These are phyloP conservation scores for Chrysoporthe puriensis DNA, from an alignment of 2,329 filamentous ascomycete genomes.

Conservation along the genomic window DNA sequence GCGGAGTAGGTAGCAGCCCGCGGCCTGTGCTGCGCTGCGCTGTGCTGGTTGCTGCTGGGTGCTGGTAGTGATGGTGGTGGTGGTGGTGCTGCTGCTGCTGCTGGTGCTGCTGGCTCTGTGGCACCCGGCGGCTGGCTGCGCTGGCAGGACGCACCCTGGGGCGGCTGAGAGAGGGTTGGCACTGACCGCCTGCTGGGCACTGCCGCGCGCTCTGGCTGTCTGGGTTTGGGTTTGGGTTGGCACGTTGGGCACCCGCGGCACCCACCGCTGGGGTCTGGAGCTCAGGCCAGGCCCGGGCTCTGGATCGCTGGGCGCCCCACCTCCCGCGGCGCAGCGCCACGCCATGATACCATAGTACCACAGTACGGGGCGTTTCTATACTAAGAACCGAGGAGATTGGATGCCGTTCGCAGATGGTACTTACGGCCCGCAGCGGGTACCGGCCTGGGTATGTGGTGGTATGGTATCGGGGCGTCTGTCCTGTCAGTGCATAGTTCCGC, in stretches of 20 bases:
- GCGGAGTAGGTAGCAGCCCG: conserved; percentile 4
- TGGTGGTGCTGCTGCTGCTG: background rate
- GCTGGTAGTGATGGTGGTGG: background rate
- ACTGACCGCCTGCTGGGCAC: conserved; percentile 7
- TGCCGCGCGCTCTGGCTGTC: background rate
- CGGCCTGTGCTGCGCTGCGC: background rate
- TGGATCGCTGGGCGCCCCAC: background rate
- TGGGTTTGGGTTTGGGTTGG: too few relatives aligned
- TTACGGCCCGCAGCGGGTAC: conserved; percentile 9
- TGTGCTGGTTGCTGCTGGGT: background rate
- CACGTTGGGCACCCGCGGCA: background rate
- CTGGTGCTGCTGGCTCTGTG: background rate
- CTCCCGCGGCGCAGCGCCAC: background rate
- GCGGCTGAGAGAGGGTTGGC: conserved; percentile 1
- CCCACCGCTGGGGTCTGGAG: background rate
- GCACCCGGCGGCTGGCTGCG: background rate
- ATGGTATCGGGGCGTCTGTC: background rate
- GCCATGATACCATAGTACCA: background rate
- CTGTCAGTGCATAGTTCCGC: conserved; percentile 9
- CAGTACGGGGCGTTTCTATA: background rate
- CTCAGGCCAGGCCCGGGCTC: conserved; percentile 2
- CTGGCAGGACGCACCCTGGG: background rate
- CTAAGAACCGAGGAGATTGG: conserved; percentile 2
- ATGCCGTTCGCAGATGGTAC: conserved; percentile 10
- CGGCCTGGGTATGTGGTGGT: background rate